Base-by-base conservation (phyloP, 257 asterid genomes). In the Cruciata laevipes region DNA sequence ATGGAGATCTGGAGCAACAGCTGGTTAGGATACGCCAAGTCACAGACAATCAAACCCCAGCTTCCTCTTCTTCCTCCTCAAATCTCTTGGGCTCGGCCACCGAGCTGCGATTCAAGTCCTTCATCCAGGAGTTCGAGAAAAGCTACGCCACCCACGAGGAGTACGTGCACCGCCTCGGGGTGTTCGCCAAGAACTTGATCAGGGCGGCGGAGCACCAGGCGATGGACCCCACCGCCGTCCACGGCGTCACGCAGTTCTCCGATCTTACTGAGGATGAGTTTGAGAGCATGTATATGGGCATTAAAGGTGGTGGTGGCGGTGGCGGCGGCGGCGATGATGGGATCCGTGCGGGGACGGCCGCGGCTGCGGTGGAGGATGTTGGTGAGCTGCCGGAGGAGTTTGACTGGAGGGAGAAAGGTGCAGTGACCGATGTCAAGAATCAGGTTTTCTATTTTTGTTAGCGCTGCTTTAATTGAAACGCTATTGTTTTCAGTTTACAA, bases 331-430 rank as follows among this genome's bases (percentile, higher is more conserved):
- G 2, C 30, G 2, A 2, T 27, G 30, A 31, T 59, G 40, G 37
- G 14, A 25, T 13, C 32, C 6, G 24, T 32, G 83, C 6, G 82
- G 75, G 13, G 27, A 10, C 60, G 3, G 60, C 59, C 11, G 4
- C 59, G 25, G 59, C 4, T 21, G 24, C 17, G 40, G 17, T 2
- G 66, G 66, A n/a, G 20, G 66, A 33, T 32, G 51, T 0, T 32
- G 92, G 56, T 53, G 83, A 79, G 35, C 79, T 91, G 90, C 98
- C 98, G 71, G 87, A 85, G 73, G 76, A 74, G 65, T 91, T 91
- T 79, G 98, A 91, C 66, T 91, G 98, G 98, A 82, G 98, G 74
- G 92, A 89, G 62, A 83, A 71, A 77, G 96, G 98, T 51, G 98
- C 98, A 38, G 98, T 91, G 60, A 85, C 95, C 69, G 92, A 89